phyloP scores from a whole-genome alignment of 1,139 yeast species.

The Taphrina flavorubra region DNA sequence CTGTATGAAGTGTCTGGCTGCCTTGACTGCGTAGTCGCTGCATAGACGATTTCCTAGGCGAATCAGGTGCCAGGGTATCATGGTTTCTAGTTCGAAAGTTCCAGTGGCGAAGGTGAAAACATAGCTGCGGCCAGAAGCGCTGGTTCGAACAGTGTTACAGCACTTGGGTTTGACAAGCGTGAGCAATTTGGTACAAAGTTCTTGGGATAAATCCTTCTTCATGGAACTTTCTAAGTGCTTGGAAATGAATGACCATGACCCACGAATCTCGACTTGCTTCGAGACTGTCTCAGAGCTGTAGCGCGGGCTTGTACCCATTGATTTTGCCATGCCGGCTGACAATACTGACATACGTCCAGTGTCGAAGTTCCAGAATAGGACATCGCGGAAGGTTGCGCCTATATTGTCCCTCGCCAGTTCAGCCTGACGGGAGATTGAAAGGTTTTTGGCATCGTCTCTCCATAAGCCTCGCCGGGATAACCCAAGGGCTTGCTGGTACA shows the following conservation, averaged over 20 bases:
- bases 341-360: not conserved
- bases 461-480: not conserved
- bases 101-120: constrained; percentile 13
- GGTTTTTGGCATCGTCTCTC: not conserved
- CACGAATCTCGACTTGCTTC: not conserved
- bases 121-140: constrained; percentile 3
- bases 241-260: not conserved
- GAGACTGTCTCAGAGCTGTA: too few relatives aligned
- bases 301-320: not conserved
- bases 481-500: not conserved
- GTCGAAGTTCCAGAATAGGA: constrained; percentile 14
- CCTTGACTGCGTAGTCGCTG: not conserved
- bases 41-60: not conserved
- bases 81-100: not conserved
- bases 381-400: constrained; percentile 13
- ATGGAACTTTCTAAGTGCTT: not conserved
- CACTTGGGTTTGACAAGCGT: not conserved
- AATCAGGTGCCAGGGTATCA: constrained; percentile 4
- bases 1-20: not conserved
- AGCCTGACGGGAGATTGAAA: not conserved
- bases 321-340: constrained; percentile 1
- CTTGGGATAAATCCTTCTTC: constrained; percentile 4
- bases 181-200: not conserved
- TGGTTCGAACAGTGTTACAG: constrained; percentile 1
- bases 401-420: constrained; percentile 6